Base-by-base conservation (phyloP, 228 moss, liverwort and hornwort genomes). In the Sphagnum fallax region DNA sequence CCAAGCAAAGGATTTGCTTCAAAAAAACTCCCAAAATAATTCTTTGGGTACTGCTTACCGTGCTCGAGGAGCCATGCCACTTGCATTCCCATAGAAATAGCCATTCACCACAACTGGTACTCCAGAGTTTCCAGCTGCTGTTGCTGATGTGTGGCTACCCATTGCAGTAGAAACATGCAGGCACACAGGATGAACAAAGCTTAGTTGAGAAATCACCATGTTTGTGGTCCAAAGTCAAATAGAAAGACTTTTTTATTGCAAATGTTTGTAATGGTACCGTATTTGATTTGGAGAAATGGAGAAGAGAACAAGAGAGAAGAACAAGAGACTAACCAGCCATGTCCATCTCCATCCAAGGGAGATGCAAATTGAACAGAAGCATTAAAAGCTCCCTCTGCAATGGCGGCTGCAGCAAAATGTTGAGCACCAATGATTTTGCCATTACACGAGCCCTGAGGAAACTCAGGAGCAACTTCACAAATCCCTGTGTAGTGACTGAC, bases 31-130 rank as follows among this genome's bases (percentile, higher is more conserved):
- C 15, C 16, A n/a, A 9, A 48, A 8, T 2, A 48, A 66, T 32
- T 8, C 32, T 32, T 32, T 16, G 11, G 50, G 10, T 10, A 48
- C 47, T 8, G 47, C 77, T 49, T 66, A 83, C 83, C 83, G 83
- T 4, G 83, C 83, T 48, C 83, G 69, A n/a, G 83, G 83, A 65
- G 83, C 83, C 83, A 84, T 84, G 14, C 83, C 83, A 65, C 83
- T 84, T 11, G 83, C 83, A 61, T 77, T 80, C n/a, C 83, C 83
- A 15, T 84, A 84, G 67, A 52, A 57, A 48, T 75, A 79, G 65
- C 75, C 80, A 15, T 60, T 50, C 4, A 84, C 77, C 4, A 77
- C 57, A 49, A 84, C 83, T 32, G 80, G 77, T 11, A 84, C 72
- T 47, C 64, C 52, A 62, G 77, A 64, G 65, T 84, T 84, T 50